Base-by-base conservation (phyloP, 2,329 filamentous ascomycete genomes). In the Colletotrichum brevisporum region DNA sequence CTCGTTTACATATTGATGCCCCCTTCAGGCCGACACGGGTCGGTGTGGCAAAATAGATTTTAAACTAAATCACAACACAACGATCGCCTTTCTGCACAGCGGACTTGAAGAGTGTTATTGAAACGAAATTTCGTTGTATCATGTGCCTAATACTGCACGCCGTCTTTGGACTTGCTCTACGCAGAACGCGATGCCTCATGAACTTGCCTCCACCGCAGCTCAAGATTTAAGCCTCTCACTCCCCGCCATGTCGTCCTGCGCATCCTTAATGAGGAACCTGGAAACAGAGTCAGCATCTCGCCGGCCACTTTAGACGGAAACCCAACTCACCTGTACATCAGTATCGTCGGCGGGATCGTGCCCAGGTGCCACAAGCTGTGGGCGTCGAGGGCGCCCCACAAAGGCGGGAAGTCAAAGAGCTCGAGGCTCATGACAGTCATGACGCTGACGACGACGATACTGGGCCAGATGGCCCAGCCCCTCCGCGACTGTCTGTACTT, bases 351-450 rank as follows among this genome's bases (percentile, higher is more conserved):
- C 39, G 88, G 88, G 58, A 99, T 95, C 0, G 96, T 99, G 65
- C 95, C 94, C 71, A 97, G 79, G 86, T 99, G 96, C 96, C 96
- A 99, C 71, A 99, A 80, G 76, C 93, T 95, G 82, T 99, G 96
- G 4, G 96, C 96, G 85, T 99, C 96, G 58, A 99, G 81, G 79
- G 92, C 90, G 8, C 94, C 93, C 79, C 88, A 86, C 82, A 93
- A 87, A 2, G 96, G 96, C 62, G 96, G 89, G 76, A 99, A 99
- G 80, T 99, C 96, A 72, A 98, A 89, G 74, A 99, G 80, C 83
- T 99, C 96, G 80, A 99, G 85, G 79, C 95, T 95, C 96, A 99
- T 99, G 43, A 93, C 94, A 78, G 95, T 83, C 74, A 95, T 90
- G 74, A 99, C 88, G 94, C 94, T 98, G 3, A 93, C 92, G 55